Percentiles rank a stretch among this genome's conserved stretches.
These are phyloP conservation scores for Stemphylium vesicarium DNA, from an alignment of 2,329 filamentous ascomycete species.

Conservation along the genomic window DNA sequence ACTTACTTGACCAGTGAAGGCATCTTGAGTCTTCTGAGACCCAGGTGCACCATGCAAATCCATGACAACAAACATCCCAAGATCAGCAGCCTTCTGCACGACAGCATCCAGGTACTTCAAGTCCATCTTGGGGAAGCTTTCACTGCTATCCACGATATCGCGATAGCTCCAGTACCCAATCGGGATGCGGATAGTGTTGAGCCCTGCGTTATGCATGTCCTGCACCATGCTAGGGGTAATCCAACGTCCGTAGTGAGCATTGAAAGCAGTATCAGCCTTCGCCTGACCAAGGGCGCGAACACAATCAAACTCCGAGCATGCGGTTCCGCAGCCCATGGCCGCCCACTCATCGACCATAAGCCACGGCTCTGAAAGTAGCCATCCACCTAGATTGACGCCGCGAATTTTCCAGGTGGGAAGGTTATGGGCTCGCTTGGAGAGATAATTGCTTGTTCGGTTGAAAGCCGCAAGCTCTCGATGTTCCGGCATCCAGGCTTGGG, in stretches of 20 bases:
- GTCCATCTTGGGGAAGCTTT: constrained; percentile 60
- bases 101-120: constrained; percentile 57
- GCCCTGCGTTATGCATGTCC: constrained; percentile 56
- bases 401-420: constrained; percentile 53
- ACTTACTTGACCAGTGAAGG: constrained; percentile 56
- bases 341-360: constrained; percentile 57
- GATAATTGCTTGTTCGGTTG: constrained; percentile 8
- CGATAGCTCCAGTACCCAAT: constrained; percentile 64
- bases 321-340: constrained; percentile 55
- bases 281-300: constrained; percentile 57
- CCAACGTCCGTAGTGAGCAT: constrained; percentile 59
- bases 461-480: constrained; percentile 11
- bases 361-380: constrained; percentile 64
- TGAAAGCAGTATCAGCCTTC: constrained; percentile 55
- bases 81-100: constrained; percentile 56
- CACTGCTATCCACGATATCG: constrained; percentile 56
- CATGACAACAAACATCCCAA: constrained; percentile 61
- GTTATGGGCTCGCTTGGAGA: constrained; percentile 1
- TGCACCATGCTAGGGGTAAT: constrained; percentile 58
- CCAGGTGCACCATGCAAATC: constrained; percentile 61
- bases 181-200: constrained; percentile 63
- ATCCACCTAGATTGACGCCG: constrained; percentile 62
- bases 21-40: constrained; percentile 55
- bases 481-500: constrained; percentile 12
- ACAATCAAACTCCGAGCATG: constrained; percentile 62